These are phyloP conservation scores for Phlebopus sp. DNA, from an alignment of 1,284 basidiomycete species.

Conservation along the genomic window DNA sequence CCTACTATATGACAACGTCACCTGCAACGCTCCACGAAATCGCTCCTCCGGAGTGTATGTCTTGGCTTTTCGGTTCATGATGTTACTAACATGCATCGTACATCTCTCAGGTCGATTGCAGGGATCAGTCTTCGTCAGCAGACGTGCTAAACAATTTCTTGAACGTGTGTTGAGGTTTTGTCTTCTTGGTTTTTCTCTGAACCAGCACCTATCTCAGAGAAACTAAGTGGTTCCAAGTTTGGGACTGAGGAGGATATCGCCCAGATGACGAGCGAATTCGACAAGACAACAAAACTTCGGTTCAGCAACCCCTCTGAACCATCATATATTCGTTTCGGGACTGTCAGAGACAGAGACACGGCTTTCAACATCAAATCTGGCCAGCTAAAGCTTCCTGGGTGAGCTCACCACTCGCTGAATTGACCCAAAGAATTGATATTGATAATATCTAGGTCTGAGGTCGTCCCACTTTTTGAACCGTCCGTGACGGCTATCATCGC, in stretches of 20 bases:
- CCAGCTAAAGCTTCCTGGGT: constrained; percentile 40
- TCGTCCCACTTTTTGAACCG: constrained; percentile 41
- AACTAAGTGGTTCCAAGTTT: constrained; percentile 34
- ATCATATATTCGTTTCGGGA: constrained; percentile 42
- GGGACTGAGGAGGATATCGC: constrained; percentile 33
- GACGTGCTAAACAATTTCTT: constrained; percentile 32
- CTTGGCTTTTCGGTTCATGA: not conserved
- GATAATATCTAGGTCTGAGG: constrained; percentile 25
- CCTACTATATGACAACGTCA: constrained; percentile 28
- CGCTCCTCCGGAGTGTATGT: constrained; percentile 34
- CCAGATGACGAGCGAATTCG: constrained; percentile 39
- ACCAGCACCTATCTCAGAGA: constrained; percentile 23
- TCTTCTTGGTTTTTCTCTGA: not conserved
- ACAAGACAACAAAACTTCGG: constrained; percentile 39
- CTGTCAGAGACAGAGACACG: constrained; percentile 35
- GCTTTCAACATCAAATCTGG: constrained; percentile 39
- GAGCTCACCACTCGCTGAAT: constrained; percentile 2
- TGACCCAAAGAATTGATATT: constrained; percentile 12
- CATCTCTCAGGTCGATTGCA: constrained; percentile 29
- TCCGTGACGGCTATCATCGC: constrained; percentile 34
- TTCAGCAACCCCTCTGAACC: constrained; percentile 36
- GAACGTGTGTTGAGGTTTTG: constrained; percentile 17
- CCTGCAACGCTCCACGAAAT: constrained; percentile 29
- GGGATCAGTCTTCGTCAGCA: constrained; percentile 36
- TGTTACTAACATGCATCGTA: constrained; percentile 4